Evolutionary conservation across 176 grass and related monocot genomes (phyloP).

Genomic region (Ensete glaucum): DNA sequence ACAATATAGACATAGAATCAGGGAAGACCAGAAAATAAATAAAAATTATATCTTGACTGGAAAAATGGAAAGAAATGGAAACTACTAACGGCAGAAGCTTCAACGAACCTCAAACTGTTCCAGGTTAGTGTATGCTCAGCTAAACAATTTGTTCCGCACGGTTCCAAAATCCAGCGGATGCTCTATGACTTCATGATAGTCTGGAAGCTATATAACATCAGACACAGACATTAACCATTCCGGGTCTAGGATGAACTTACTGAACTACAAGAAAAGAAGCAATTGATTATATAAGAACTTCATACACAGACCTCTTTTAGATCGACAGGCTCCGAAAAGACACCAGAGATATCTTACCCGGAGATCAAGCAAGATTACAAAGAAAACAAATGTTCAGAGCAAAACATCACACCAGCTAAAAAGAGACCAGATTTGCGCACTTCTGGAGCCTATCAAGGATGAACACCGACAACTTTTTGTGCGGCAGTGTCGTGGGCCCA

Average conservation of each 20-base stretch:
- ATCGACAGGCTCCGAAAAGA: conserved; percentile 47
- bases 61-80: not conserved
- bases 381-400: not conserved
- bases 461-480: conserved; percentile 34
- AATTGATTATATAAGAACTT: not conserved
- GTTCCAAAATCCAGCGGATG: conserved; percentile 43
- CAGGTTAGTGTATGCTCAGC: conserved; percentile 25
- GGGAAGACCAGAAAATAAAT: not conserved
- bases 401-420: not conserved
- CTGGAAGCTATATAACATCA: conserved; percentile 31
- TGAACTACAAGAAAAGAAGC: not conserved
- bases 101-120: conserved; percentile 52
- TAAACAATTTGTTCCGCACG: conserved; percentile 27
- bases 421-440: conserved; percentile 13
- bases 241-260: not conserved
- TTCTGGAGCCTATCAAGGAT: conserved; percentile 52
- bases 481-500: conserved; percentile 31
- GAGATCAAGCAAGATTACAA: not conserved
- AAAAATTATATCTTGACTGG: not conserved
- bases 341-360: conserved; percentile 40
- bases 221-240: not conserved
- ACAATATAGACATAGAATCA: not conserved
- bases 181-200: conserved; percentile 44
- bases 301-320: conserved; percentile 26
- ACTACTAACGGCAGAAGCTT: not conserved